Conservation (phyloP, 495 filamentous ascomycete genomes). For the Gamarada debralockiae region DNA sequence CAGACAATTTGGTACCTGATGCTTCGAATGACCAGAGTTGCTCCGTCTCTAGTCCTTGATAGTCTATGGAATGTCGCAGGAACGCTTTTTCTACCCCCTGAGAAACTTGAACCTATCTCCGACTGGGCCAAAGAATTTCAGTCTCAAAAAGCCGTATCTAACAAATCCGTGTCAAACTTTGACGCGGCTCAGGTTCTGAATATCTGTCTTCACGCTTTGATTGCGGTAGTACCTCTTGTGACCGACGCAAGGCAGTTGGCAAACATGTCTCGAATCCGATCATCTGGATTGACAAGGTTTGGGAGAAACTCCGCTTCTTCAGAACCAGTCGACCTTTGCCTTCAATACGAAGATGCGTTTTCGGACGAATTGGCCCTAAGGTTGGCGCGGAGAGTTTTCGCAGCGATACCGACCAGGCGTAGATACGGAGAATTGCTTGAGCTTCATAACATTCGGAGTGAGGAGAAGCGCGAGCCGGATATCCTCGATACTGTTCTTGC, state of each 20-base stretch:
- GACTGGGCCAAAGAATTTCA: conserved; percentile 30
- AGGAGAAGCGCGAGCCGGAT: conserved; percentile 34
- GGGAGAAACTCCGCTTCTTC: conserved; percentile 26
- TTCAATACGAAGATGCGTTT: conserved; percentile 53
- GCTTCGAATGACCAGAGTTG: conserved; percentile 45
- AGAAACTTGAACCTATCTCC: conserved; percentile 40
- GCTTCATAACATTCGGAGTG: conserved; percentile 5
- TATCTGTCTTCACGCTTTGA: conserved; percentile 49
- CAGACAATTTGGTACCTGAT: conserved; percentile 49
- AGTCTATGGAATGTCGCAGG: conserved; percentile 74
- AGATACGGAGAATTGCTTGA: conserved; percentile 41
- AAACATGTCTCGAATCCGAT: conserved; percentile 49
- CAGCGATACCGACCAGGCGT: conserved; percentile 44
- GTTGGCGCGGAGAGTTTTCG: conserved; percentile 44
- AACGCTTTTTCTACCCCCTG: conserved; percentile 62
- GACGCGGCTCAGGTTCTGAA: conserved; percentile 47
- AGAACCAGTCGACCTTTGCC: conserved; percentile 32
- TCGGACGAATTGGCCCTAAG: conserved; percentile 46
- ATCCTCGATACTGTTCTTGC: conserved; percentile 43
- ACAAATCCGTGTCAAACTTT: conserved; percentile 18
- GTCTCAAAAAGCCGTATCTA: conserved; percentile 32
- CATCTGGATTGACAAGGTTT: conserved; percentile 36
- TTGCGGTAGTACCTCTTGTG: conserved; percentile 48
- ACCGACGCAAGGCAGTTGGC: conserved; percentile 35
- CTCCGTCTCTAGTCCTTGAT: conserved; percentile 59